Evolutionary conservation across 345 rosid genomes (phyloP).

Genomic region (Streptanthus diversifolius): DNA sequence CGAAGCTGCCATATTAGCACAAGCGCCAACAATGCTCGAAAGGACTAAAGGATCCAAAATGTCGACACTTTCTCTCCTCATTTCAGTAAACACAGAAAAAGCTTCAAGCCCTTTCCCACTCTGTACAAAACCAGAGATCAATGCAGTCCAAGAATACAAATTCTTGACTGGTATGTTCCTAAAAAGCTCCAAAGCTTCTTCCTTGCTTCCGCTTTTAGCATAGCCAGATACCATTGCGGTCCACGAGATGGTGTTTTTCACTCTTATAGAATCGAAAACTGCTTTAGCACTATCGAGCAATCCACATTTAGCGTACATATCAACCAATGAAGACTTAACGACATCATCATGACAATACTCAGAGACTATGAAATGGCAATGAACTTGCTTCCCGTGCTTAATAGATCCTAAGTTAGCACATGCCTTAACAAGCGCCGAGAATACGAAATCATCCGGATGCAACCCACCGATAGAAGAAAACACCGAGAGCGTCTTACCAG

Average conservation of each 20-base stretch:
- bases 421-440: conserved; percentile 57
- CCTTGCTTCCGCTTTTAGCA: conserved; percentile 62
- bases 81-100: conserved; percentile 46
- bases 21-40: conserved; percentile 68
- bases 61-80: conserved; percentile 65
- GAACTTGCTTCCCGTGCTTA: conserved; percentile 64
- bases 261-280: conserved; percentile 52
- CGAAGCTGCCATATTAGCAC: conserved; percentile 61
- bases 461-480: conserved; percentile 37
- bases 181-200: conserved; percentile 53
- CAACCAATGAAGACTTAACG: conserved; percentile 70
- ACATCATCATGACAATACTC: conserved; percentile 51
- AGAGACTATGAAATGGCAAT: conserved; percentile 47
- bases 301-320: conserved; percentile 71
- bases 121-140: conserved; percentile 75
- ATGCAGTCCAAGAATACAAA: conserved; percentile 65
- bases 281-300: conserved; percentile 39
- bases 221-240: conserved; percentile 60
- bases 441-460: conserved; percentile 65
- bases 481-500: conserved; percentile 45
- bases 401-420: conserved; percentile 51
- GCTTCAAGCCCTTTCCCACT: conserved; percentile 62
- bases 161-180: conserved; percentile 39
- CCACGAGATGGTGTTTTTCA: conserved; percentile 53
- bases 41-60: conserved; percentile 74